Conservation (phyloP, 179 eudicot species). For the Beta macrorhiza region DNA sequence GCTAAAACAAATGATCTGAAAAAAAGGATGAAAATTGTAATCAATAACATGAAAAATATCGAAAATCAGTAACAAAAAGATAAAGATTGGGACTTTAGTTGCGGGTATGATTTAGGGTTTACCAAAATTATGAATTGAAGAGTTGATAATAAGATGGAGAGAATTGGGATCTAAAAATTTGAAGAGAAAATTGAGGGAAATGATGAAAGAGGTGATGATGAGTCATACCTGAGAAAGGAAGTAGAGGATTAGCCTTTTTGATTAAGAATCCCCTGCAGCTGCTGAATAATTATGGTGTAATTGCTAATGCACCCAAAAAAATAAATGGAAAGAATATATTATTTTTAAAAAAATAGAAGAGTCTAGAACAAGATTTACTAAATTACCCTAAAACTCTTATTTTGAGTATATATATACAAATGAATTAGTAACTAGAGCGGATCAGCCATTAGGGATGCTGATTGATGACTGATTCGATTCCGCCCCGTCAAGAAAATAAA, state of each 20-base stretch:
- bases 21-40: not conserved
- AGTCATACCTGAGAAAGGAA: not conserved
- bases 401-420: too few species aligned
- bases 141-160: not conserved
- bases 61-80: not conserved
- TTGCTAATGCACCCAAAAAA: too few species aligned
- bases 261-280: not conserved
- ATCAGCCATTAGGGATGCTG: too few species aligned
- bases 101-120: constrained; percentile 6
- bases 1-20: not conserved
- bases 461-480: too few species aligned
- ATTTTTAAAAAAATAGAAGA: too few species aligned
- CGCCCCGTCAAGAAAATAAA: too few species aligned
- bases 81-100: not conserved
- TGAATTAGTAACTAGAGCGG: too few species aligned
- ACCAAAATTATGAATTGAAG: not conserved
- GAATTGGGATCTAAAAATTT: not conserved
- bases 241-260: not conserved
- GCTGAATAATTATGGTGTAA: not conserved
- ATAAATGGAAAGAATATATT: too few species aligned
- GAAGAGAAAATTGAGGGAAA: constrained; percentile 15
- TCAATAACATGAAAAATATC: not conserved
- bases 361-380: too few species aligned
- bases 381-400: too few species aligned
- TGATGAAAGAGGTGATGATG: not conserved